Evolutionary conservation across 2,329 filamentous ascomycete species (phyloP).

Genomic region (Colletotrichum musae): DNA sequence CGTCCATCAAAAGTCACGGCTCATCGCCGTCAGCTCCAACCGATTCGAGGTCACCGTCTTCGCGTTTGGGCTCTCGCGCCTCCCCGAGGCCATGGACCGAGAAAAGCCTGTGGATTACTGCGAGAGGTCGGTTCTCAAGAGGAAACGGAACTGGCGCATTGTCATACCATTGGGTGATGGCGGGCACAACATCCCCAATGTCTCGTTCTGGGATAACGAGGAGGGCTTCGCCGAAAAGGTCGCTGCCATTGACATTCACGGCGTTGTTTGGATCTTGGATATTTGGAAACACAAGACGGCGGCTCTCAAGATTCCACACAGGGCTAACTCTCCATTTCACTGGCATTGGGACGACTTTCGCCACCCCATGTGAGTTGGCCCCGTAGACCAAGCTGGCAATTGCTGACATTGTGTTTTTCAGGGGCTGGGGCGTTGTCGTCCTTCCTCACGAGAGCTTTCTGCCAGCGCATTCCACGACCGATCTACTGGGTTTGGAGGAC

Average conservation of each 20-base stretch:
- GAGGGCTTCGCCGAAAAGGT: conserved; percentile 65
- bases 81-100: conserved; percentile 41
- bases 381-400: too few relatives aligned
- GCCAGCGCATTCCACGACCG: conserved; percentile 44
- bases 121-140: conserved; percentile 55
- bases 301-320: conserved; percentile 31
- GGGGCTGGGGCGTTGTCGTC: conserved; percentile 66
- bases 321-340: conserved; percentile 20
- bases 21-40: conserved; percentile 91
- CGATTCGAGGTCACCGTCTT: conserved; percentile 68
- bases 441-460: conserved; percentile 61
- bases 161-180: conserved; percentile 56
- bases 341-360: conserved; percentile 43
- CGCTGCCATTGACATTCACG: conserved; percentile 66
- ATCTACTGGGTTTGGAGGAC: conserved; percentile 27
- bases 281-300: conserved; percentile 61
- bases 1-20: conserved; percentile 82
- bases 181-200: conserved; percentile 66
- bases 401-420: conserved; percentile 38
- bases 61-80: conserved; percentile 57
- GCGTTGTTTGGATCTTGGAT: conserved; percentile 63
- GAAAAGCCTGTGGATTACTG: conserved; percentile 43
- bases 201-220: conserved; percentile 64
- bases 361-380: conserved; percentile 27
- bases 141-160: conserved; percentile 66